Evolutionary conservation across 75 land plant genomes (phyloP).

Genomic region (Cupressus sempervirens): DNA sequence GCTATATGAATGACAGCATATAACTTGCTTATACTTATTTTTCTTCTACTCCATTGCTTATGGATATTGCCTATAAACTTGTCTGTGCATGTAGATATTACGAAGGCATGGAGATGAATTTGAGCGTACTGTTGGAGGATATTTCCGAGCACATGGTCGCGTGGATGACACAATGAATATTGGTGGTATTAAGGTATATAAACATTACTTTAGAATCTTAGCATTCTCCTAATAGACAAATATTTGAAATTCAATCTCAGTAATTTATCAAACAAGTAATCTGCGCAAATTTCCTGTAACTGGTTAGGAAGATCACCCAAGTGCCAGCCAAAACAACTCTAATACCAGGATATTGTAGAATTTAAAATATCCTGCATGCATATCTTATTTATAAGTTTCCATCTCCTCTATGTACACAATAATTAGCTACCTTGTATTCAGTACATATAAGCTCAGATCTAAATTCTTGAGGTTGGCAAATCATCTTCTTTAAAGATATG

Average conservation of each 20-base stretch:
- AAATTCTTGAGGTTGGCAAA: background rate
- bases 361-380: background rate
- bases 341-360: background rate
- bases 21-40: background rate
- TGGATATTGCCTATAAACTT: background rate
- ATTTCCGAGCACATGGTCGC: slow-evolving; percentile 88
- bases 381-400: background rate
- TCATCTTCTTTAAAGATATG: too few species aligned
- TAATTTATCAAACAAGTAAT: too few species aligned
- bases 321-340: background rate
- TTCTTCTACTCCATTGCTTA: background rate
- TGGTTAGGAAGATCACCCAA: background rate
- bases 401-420: background rate
- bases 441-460: background rate
- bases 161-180: slow-evolving; percentile 99
- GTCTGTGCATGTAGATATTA: slow-evolving; percentile 42
- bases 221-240: background rate
- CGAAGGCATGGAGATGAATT: slow-evolving; percentile 96
- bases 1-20: background rate
- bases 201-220: background rate
- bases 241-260: too few species aligned
- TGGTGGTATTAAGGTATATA: slow-evolving; percentile 90
- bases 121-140: slow-evolving; percentile 75
- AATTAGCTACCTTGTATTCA: background rate
- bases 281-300: too few species aligned